Evolutionary conservation across 306 rosid species (phyloP).

Genomic region (Acacia melanoxylon): DNA sequence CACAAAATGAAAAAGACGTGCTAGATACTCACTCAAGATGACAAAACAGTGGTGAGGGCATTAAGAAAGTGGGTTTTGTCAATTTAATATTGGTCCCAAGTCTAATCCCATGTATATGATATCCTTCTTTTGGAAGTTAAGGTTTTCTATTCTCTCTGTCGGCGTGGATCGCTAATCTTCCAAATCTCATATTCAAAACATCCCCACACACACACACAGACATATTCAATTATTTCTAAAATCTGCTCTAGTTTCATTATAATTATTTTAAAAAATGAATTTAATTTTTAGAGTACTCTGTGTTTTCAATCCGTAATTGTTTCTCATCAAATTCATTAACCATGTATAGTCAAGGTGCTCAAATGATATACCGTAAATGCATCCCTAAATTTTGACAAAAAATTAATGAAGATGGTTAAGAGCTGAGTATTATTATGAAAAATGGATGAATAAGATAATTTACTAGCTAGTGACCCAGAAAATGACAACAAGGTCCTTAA

Average conservation of each 20-base stretch:
- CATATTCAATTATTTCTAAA: background rate
- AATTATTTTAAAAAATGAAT: no score
- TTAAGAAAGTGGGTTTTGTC: conserved; percentile 5
- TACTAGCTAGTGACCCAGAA: background rate
- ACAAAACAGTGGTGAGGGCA: conserved; percentile 8
- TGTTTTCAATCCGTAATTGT: background rate
- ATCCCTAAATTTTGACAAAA: background rate
- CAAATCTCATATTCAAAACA: background rate
- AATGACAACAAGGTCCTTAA: background rate
- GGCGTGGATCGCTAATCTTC: background rate
- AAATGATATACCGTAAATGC: background rate
- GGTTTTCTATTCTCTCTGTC: conserved; percentile 26
- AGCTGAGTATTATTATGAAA: no score
- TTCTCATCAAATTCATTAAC: background rate
- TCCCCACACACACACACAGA: no score
- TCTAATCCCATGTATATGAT: background rate
- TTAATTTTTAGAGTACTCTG: background rate
- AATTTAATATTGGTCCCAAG: conserved; percentile 2
- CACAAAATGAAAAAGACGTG: background rate
- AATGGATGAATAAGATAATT: background rate
- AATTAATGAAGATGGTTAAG: background rate
- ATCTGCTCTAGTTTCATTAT: background rate
- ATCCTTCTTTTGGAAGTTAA: background rate
- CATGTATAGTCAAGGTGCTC: background rate
- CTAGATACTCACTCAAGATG: background rate